Percentiles rank a stretch among this genome's conserved stretches.
Conservation (phyloP, 768 basidiomycete species). For the Omphalotus guepiniiformis region DNA sequence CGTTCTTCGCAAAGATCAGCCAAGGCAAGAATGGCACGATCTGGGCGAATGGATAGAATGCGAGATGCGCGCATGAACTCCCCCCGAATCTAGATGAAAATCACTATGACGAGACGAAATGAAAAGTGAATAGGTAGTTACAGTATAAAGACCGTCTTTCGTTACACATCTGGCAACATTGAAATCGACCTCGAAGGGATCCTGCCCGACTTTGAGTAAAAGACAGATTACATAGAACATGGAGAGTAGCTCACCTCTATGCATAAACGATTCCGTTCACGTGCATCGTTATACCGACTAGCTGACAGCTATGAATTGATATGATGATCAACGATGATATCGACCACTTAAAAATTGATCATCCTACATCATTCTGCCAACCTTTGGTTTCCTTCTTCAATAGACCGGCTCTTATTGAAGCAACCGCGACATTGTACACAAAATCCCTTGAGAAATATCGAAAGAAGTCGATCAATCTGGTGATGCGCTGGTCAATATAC, state of each 20-base stretch:
- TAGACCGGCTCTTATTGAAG: slow-evolving; percentile 85
- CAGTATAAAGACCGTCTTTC: slow-evolving; percentile 92
- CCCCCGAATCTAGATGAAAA: slow-evolving; percentile 74
- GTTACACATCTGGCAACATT: slow-evolving; percentile 97
- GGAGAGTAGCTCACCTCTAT: slow-evolving; percentile 69
- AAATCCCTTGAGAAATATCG: slow-evolving; percentile 95
- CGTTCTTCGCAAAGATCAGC: slow-evolving; percentile 92
- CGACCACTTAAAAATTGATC: background rate
- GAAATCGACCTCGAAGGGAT: slow-evolving; percentile 95
- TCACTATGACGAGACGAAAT: slow-evolving; percentile 11
- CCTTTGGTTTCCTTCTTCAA: slow-evolving; percentile 91
- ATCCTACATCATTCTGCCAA: slow-evolving; percentile 89
- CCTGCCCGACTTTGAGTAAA: slow-evolving; percentile 42
- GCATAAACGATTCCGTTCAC: slow-evolving; percentile 93
- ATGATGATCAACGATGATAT: slow-evolving; percentile 1
- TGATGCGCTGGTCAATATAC: background rate
- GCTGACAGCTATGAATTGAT: slow-evolving; percentile 42
- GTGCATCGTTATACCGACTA: slow-evolving; percentile 57
- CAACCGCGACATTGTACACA: slow-evolving; percentile 84
- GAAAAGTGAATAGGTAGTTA: slow-evolving; percentile 29
- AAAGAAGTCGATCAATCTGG: slow-evolving; percentile 95
- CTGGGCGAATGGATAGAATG: slow-evolving; percentile 75
- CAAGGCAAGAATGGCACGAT: slow-evolving; percentile 75
- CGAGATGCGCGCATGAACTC: slow-evolving; percentile 97
- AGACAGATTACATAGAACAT: slow-evolving; percentile 1